Percentiles rank a stretch among this genome's conserved stretches.
Evolutionary conservation across 139 green algal genomes (phyloP).

Genomic region (Coccomyxa sp.): DNA sequence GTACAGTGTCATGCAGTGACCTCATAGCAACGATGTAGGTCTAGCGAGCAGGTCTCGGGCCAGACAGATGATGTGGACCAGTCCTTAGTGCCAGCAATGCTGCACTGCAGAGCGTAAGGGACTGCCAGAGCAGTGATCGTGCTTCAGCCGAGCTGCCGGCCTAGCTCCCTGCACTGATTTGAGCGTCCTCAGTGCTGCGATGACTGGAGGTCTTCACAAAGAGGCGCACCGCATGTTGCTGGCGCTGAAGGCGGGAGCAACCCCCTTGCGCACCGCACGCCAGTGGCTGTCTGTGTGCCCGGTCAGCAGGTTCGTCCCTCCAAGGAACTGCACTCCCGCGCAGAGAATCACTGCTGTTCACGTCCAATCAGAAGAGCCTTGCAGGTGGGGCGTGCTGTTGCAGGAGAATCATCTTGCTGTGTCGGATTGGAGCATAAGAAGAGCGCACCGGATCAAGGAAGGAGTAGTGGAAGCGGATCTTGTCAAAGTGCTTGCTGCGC

Average conservation of each 20-base stretch:
- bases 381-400: too few relatives aligned
- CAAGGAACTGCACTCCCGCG: neutral
- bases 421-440: neutral
- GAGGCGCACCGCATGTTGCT: slow-evolving; percentile 2
- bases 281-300: neutral
- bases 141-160: too few relatives aligned
- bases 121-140: too few relatives aligned
- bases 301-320: neutral
- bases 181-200: neutral
- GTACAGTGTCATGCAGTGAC: too few relatives aligned
- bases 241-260: slow-evolving; percentile 3
- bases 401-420: neutral
- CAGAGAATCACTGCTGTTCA: too few relatives aligned
- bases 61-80: too few relatives aligned
- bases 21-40: too few relatives aligned
- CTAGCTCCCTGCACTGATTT: too few relatives aligned
- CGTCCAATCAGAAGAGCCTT: too few relatives aligned
- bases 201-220: neutral
- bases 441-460: neutral
- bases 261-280: neutral
- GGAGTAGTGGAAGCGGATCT: neutral
- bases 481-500: neutral
- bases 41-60: too few relatives aligned
- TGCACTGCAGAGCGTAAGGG: too few relatives aligned
- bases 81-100: neutral